These are phyloP conservation scores for Phellopilus nigrolimitatus DNA, from an alignment of 1,284 basidiomycete species.

Conservation along the genomic window DNA sequence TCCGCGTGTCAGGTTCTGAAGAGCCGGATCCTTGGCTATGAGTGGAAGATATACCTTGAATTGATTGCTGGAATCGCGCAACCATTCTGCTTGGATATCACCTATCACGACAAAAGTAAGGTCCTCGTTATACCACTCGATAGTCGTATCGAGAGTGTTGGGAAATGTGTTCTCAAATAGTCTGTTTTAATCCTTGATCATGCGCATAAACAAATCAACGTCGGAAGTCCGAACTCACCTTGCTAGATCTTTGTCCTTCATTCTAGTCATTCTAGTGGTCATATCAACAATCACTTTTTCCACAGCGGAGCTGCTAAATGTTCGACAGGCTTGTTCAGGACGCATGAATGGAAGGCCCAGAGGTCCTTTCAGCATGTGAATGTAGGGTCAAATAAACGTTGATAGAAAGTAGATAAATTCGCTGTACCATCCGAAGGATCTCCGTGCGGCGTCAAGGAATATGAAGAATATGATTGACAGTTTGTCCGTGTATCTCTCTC, in stretches of 20 bases:
- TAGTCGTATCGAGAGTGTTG: slow-evolving; percentile 24
- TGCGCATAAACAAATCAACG: background rate
- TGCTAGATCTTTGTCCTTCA: slow-evolving; percentile 27
- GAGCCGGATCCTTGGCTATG: slow-evolving; percentile 21
- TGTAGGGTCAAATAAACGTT: background rate
- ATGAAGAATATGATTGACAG: background rate
- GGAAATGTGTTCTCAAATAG: slow-evolving; percentile 27
- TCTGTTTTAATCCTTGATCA: background rate
- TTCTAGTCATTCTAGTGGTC: slow-evolving; percentile 21
- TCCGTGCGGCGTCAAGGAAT: background rate
- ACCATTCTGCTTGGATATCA: slow-evolving; percentile 23
- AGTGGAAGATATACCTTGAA: slow-evolving; percentile 24
- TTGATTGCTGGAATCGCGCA: slow-evolving; percentile 24
- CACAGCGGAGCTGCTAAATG: slow-evolving; percentile 22
- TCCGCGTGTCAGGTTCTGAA: slow-evolving; percentile 21
- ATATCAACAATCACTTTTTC: slow-evolving; percentile 24
- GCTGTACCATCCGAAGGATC: background rate
- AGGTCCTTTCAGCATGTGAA: slow-evolving; percentile 14
- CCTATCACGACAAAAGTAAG: slow-evolving; percentile 8
- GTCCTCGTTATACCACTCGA: slow-evolving; percentile 24
- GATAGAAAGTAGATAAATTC: background rate
- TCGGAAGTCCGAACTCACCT: slow-evolving; percentile 3
- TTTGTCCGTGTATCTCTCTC: background rate
- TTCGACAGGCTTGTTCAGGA: slow-evolving; percentile 23
- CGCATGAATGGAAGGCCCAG: slow-evolving; percentile 25